Conservation (phyloP, 2,329 filamentous ascomycete genomes). For the Fusarium sp. region DNA sequence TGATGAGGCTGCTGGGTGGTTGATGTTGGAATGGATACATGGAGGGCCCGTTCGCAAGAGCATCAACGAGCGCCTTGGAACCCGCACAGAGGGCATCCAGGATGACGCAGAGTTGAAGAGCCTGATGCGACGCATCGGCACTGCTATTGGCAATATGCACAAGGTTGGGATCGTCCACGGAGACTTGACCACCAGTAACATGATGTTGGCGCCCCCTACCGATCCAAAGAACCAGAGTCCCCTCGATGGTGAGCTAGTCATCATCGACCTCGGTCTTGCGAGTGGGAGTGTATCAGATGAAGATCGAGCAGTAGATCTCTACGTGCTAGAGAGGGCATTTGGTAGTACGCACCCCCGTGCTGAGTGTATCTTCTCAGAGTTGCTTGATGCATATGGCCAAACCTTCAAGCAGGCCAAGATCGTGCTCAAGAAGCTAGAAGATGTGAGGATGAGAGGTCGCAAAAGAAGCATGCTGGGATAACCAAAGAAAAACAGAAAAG, state of each 20-base stretch:
- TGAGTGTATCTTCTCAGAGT: constrained; percentile 78
- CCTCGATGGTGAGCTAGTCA: constrained; percentile 79
- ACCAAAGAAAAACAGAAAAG: constrained; percentile 37
- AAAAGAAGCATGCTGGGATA: constrained; percentile 98
- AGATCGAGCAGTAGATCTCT: constrained; percentile 94
- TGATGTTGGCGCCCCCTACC: constrained; percentile 76
- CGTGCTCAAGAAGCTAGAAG: constrained; percentile 86
- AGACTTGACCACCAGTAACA: constrained; percentile 95
- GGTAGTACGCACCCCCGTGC: constrained; percentile 92
- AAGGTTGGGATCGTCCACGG: constrained; percentile 90
- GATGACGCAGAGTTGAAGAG: constrained; percentile 65
- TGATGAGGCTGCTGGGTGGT: constrained; percentile 74
- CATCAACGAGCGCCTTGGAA: constrained; percentile 76
- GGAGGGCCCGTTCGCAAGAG: constrained; percentile 77
- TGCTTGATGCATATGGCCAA: constrained; percentile 79
- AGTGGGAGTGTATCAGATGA: constrained; percentile 86
- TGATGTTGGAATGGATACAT: constrained; percentile 87
- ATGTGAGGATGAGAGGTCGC: constrained; percentile 91
- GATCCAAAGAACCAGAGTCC: constrained; percentile 37
- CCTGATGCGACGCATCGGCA: constrained; percentile 78
- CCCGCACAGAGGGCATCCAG: constrained; percentile 52
- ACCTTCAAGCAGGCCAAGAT: constrained; percentile 80
- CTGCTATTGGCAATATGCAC: constrained; percentile 81
- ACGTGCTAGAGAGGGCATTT: constrained; percentile 95
- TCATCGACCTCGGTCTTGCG: constrained; percentile 96